A percentile compares a stretch with the other conserved stretches of the same genome.
phyloP scores from a whole-genome alignment of 2,329 filamentous ascomycete species.

The Colletotrichum nymphaeae region DNA sequence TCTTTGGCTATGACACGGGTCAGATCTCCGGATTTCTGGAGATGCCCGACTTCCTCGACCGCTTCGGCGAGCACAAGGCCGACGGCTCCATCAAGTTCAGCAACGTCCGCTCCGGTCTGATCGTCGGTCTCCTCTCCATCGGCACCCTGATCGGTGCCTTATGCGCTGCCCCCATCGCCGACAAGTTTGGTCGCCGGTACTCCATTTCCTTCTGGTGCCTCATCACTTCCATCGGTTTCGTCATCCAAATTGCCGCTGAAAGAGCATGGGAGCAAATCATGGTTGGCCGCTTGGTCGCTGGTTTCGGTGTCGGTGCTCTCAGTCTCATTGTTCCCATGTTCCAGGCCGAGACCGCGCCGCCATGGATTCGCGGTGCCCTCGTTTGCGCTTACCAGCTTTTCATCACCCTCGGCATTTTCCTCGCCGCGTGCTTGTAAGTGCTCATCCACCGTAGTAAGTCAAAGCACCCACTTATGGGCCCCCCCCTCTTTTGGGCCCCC shows the following conservation, averaged over 20 bases:
- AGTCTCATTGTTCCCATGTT: conserved; percentile 78
- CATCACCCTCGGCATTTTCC: conserved; percentile 77
- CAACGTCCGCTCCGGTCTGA: conserved; percentile 66
- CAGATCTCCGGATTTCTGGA: conserved; percentile 68
- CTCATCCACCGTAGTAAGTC: too few relatives aligned
- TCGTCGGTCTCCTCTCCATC: conserved; percentile 69
- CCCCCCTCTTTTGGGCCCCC: too few relatives aligned
- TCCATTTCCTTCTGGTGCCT: conserved; percentile 72
- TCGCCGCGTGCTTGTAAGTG: conserved; percentile 60
- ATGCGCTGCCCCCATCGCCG: conserved; percentile 70
- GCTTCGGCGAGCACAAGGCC: conserved; percentile 58
- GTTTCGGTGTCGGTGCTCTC: conserved; percentile 74
- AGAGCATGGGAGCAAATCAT: conserved; percentile 73
- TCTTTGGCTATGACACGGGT: conserved; percentile 62
- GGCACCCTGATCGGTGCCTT: conserved; percentile 72
- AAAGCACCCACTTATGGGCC: too few relatives aligned
- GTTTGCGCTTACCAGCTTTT: conserved; percentile 78
- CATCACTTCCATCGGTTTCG: conserved; percentile 72
- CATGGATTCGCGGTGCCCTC: conserved; percentile 73
- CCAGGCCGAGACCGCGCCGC: conserved; percentile 76
- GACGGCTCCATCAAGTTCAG: conserved; percentile 58
- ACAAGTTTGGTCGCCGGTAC: conserved; percentile 70
- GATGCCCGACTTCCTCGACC: conserved; percentile 65
- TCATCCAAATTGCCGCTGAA: conserved; percentile 72
- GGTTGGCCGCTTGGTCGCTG: conserved; percentile 72